Evolutionary conservation across 1,284 basidiomycete species (phyloP).

Genomic region (Sporisorium graminicola): DNA sequence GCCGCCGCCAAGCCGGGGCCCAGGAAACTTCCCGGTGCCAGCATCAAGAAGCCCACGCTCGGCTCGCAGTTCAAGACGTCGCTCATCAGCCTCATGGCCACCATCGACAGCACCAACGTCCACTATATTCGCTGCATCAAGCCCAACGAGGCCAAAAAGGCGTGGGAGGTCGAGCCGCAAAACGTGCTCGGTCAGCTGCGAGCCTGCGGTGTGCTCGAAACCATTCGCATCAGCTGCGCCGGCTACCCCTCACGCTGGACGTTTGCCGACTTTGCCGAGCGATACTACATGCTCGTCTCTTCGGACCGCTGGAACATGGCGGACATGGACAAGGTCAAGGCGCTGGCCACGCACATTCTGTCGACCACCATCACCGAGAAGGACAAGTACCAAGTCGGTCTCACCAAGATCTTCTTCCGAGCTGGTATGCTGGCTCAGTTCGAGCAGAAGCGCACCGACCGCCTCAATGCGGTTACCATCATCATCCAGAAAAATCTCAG

Average conservation of each 20-base stretch:
- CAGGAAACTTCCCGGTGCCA: slow-evolving; percentile 73
- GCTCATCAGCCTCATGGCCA: slow-evolving; percentile 94
- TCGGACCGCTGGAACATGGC: slow-evolving; percentile 81
- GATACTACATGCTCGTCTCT: slow-evolving; percentile 95
- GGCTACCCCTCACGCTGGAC: slow-evolving; percentile 99
- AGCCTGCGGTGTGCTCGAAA: slow-evolving; percentile 98
- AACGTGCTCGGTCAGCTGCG: slow-evolving; percentile 95
- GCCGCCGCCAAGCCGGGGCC: slow-evolving; percentile 47
- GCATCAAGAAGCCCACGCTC: slow-evolving; percentile 90
- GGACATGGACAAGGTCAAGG: slow-evolving; percentile 72
- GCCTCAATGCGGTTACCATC: slow-evolving; percentile 90
- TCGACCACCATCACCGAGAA: slow-evolving; percentile 87
- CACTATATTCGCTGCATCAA: slow-evolving; percentile 99
- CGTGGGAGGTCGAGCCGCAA: slow-evolving; percentile 96
- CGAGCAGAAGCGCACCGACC: slow-evolving; percentile 87
- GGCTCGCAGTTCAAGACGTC: slow-evolving; percentile 99
- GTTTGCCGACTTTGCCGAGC: slow-evolving; percentile 98
- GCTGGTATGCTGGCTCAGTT: slow-evolving; percentile 98
- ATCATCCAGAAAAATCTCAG: slow-evolving; percentile 98
- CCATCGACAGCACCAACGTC: slow-evolving; percentile 95
- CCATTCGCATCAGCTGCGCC: slow-evolving; percentile 97
- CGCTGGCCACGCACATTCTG: slow-evolving; percentile 86
- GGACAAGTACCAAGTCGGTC: slow-evolving; percentile 96
- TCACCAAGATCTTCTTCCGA: slow-evolving; percentile 99
- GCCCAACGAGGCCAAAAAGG: slow-evolving; percentile 94